Evolutionary conservation across 2,329 filamentous ascomycete genomes (phyloP), one percentile per base, ranked within the genome.

Genomic region (Tricladium varicosporioides): DNA sequence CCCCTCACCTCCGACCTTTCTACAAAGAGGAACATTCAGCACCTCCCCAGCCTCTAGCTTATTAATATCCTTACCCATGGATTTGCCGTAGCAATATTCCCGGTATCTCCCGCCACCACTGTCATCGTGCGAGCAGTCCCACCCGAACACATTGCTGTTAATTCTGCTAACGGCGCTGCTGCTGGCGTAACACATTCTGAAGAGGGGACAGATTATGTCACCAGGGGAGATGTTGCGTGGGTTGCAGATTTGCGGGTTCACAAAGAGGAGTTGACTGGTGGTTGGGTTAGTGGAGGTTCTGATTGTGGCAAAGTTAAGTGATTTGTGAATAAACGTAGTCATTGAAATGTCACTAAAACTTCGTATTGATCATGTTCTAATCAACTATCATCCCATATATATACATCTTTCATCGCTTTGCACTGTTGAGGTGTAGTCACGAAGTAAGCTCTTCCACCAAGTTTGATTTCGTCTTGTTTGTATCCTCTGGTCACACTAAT

Each of bases 191-290:
- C 60, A 33, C 60, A 62, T 31, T 22, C 48, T 3, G 50, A 16
- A 22, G 52, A 49, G 3, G 58, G 56, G 16, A 63, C 59, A 47
- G 33, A 63, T 56, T 1, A 51, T 40, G 31, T 63, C 56, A 9
- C 56, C 57, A n/a, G 51, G 31, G n/a, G 56, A 49, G 51, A 61
- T 57, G n/a, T 43, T 16, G 18, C 48, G 42, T 2, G 51, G 40
- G 36, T 61, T 63, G 45, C 27, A 45, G 32, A 63, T 59, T 56
- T 63, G 58, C 8, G 56, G 33, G 45, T 63, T 63, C 40, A 61
- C 60, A 44, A 54, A 59, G 27, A 47, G 40, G 15, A 60, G 31
- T 51, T 63, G 60, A n/a, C 51, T 56, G n/a, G 59, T 15, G 3
- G 59, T 56, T 40, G 58, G 47, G 16, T 54, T 56, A 19, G 40